Percentiles rank a stretch among this genome's conserved stretches.
These are phyloP conservation scores for Mycena leptocephala DNA, from an alignment of 768 basidiomycete genomes.

Conservation along the genomic window DNA sequence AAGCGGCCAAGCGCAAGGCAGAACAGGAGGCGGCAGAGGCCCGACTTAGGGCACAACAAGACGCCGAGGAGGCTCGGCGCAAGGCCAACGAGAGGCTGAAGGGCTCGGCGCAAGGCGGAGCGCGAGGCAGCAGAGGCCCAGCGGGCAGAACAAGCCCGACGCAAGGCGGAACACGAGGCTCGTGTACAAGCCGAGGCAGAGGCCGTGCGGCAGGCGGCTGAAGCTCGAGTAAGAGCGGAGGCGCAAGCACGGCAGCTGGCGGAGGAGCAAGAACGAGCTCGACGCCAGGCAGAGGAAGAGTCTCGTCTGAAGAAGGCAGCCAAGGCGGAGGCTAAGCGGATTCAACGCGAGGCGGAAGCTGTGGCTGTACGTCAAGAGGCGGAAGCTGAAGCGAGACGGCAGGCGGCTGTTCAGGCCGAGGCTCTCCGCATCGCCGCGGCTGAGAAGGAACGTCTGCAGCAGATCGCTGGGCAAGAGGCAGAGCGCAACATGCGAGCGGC, in stretches of 20 bases:
- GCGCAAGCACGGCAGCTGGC: slow-evolving; percentile 18
- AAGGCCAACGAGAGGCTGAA: slow-evolving; percentile 4
- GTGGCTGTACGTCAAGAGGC: slow-evolving; percentile 25
- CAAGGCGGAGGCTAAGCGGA: slow-evolving; percentile 25
- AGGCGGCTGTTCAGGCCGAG: slow-evolving; percentile 15
- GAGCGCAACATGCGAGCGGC: slow-evolving; percentile 10
- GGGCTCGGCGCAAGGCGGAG: slow-evolving; percentile 20
- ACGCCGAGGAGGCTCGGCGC: slow-evolving; percentile 17
- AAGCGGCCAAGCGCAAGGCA: slow-evolving; percentile 32
- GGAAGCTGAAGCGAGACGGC: slow-evolving; percentile 24
- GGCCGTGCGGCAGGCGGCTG: slow-evolving; percentile 25
- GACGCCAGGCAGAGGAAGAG: slow-evolving; percentile 31
- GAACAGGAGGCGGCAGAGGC: slow-evolving; percentile 33
- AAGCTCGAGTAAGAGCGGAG: slow-evolving; percentile 19
- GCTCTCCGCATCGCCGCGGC: slow-evolving; percentile 16
- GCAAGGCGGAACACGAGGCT: slow-evolving; percentile 30
- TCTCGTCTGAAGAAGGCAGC: slow-evolving; percentile 27
- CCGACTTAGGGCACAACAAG: slow-evolving; percentile 4
- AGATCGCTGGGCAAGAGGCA: slow-evolving; percentile 16
- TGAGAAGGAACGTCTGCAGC: slow-evolving; percentile 5
- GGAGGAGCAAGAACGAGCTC: slow-evolving; percentile 31
- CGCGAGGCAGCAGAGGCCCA: slow-evolving; percentile 28
- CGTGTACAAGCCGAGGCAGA: slow-evolving; percentile 33
- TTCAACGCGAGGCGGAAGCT: slow-evolving; percentile 26
- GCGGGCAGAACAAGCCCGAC: slow-evolving; percentile 30